These are phyloP conservation scores for Apophysomyces ossiformis DNA, from an alignment of 371 early-diverging fungal genomes.

Conservation along the genomic window DNA sequence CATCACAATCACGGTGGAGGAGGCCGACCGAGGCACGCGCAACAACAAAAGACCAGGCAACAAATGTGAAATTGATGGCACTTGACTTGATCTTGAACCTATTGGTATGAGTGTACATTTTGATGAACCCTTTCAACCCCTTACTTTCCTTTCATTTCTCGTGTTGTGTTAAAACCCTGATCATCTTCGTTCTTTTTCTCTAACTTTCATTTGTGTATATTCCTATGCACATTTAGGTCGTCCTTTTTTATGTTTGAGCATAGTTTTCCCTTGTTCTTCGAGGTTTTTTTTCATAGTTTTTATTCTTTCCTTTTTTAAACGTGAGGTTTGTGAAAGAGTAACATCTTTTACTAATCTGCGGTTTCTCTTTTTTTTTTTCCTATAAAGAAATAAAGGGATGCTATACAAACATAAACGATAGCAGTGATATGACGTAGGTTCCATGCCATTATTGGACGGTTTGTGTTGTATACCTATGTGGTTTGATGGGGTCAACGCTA, in stretches of 20 bases:
- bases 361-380: slow-evolving; percentile 7
- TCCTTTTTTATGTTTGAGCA: not conserved
- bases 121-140: too few species aligned
- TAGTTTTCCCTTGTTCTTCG: not conserved
- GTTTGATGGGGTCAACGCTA: too few species aligned
- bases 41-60: slow-evolving; percentile 9
- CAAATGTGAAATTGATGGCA: not conserved
- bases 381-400: not conserved
- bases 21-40: slow-evolving; percentile 5
- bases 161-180: not conserved
- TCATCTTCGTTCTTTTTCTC: not conserved
- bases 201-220: not conserved
- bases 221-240: not conserved
- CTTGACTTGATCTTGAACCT: too few species aligned
- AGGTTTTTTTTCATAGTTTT: slow-evolving; percentile 3
- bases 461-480: too few species aligned
- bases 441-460: too few species aligned
- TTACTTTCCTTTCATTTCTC: too few species aligned
- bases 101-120: too few species aligned
- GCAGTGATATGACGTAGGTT: too few species aligned
- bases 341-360: not conserved
- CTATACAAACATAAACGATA: not conserved
- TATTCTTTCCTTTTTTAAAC: not conserved
- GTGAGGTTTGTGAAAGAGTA: not conserved
- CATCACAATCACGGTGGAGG: slow-evolving; percentile 18